Percentiles rank a stretch among this genome's conserved stretches.
phyloP scores from a whole-genome alignment of 2,329 filamentous ascomycete species.

The Trichophyton benhamiae region DNA sequence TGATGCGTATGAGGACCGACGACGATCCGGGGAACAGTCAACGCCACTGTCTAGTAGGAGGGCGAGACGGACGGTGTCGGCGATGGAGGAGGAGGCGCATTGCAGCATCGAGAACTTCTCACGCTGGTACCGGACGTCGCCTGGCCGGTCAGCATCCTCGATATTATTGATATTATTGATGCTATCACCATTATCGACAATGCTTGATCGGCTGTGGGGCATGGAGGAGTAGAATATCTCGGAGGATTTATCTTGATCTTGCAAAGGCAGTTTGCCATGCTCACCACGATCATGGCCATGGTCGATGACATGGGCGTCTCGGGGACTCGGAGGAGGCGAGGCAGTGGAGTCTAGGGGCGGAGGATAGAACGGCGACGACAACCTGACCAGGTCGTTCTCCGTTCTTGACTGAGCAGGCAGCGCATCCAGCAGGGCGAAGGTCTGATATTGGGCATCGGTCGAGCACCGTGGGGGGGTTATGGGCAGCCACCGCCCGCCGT shows the following conservation, averaged over 20 bases:
- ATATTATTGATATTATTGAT: constrained; percentile 1
- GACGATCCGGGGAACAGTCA: not conserved
- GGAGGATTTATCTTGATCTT: not conserved
- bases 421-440: constrained; percentile 5
- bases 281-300: too few species aligned
- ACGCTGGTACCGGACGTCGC: constrained; percentile 25
- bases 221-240: constrained; percentile 2
- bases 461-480: constrained; percentile 13
- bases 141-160: constrained; percentile 9
- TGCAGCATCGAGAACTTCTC: constrained; percentile 31
- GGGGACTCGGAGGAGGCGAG: constrained; percentile 8
- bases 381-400: not conserved
- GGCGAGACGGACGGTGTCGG: constrained; percentile 29
- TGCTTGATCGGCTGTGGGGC: constrained; percentile 1
- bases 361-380: not conserved
- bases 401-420: not conserved
- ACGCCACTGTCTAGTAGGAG: constrained; percentile 20
- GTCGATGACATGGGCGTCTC: not conserved
- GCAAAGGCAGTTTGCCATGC: too few species aligned
- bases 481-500: constrained; percentile 14
- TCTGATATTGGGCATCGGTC: constrained; percentile 14
- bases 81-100: constrained; percentile 23
- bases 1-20: not conserved
- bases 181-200: not conserved
- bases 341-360: not conserved